Conservation (phyloP, 495 filamentous ascomycete genomes). For the Pseudevernia furfuracea region DNA sequence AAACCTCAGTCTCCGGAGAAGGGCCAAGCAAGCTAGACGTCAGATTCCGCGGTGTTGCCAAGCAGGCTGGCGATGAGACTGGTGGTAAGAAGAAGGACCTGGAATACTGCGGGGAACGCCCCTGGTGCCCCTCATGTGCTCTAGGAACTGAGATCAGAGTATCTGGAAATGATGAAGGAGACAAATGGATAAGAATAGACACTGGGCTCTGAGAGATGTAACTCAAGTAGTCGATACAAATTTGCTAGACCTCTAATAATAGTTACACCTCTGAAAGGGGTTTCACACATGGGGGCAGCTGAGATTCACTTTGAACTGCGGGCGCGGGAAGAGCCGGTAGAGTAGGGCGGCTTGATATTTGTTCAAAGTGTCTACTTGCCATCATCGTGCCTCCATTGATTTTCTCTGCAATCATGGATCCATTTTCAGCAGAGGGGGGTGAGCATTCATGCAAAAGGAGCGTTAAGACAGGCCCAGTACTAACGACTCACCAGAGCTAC, state of each 20-base stretch:
- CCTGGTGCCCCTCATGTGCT: neutral
- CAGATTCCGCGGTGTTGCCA: neutral
- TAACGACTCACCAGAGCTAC: slow-evolving; percentile 56
- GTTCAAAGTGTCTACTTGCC: neutral
- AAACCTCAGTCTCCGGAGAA: neutral
- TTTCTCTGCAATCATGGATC: slow-evolving; percentile 60
- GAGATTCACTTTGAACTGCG: neutral
- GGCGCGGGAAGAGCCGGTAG: slow-evolving; percentile 6
- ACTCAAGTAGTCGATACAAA: neutral
- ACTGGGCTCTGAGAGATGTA: neutral
- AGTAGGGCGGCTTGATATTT: neutral
- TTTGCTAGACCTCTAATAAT: neutral
- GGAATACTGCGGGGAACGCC: slow-evolving; percentile 1
- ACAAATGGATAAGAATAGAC: neutral
- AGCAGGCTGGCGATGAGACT: neutral
- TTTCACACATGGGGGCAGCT: neutral
- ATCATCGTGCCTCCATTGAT: neutral
- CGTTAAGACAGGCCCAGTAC: slow-evolving; percentile 6
- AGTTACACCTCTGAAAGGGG: neutral
- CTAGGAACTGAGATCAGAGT: neutral
- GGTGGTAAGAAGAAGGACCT: neutral
- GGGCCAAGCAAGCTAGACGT: neutral
- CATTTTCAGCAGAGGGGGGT: slow-evolving; percentile 88
- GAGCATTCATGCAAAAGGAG: slow-evolving; percentile 22
- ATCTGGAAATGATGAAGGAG: neutral